These are phyloP conservation scores for Telfairia occidentalis DNA, from an alignment of 331 rosid species.

Conservation along the genomic window DNA sequence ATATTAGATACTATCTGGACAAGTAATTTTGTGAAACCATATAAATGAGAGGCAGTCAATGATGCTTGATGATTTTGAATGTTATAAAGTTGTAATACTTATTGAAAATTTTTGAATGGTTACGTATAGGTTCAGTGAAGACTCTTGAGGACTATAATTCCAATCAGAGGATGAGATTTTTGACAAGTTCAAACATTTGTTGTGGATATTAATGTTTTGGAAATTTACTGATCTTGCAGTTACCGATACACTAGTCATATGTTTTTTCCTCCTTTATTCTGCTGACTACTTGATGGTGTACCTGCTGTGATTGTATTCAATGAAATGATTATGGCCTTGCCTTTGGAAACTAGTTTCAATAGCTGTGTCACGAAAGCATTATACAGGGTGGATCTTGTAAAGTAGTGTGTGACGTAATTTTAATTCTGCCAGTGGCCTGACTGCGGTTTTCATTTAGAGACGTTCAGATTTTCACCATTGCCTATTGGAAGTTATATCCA, in stretches of 20 bases:
- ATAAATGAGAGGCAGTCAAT: neutral
- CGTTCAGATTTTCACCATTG: neutral
- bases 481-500: neutral
- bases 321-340: neutral
- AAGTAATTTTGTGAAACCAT: neutral
- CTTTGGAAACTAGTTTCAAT: neutral
- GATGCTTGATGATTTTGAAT: neutral
- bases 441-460: neutral
- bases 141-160: neutral
- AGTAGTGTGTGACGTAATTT: neutral
- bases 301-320: neutral
- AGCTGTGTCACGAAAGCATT: neutral
- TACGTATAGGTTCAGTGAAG: neutral
- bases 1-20: neutral
- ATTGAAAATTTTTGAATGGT: neutral
- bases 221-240: neutral
- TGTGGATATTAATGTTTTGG: neutral
- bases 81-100: neutral
- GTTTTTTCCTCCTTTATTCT: neutral
- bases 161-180: neutral
- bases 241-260: neutral
- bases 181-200: neutral
- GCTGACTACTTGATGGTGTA: neutral
- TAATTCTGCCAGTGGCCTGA: neutral
- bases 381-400: neutral